phyloP scores from a whole-genome alignment of 2,329 filamentous ascomycete genomes.

The Aspergillus novoparasiticus region DNA sequence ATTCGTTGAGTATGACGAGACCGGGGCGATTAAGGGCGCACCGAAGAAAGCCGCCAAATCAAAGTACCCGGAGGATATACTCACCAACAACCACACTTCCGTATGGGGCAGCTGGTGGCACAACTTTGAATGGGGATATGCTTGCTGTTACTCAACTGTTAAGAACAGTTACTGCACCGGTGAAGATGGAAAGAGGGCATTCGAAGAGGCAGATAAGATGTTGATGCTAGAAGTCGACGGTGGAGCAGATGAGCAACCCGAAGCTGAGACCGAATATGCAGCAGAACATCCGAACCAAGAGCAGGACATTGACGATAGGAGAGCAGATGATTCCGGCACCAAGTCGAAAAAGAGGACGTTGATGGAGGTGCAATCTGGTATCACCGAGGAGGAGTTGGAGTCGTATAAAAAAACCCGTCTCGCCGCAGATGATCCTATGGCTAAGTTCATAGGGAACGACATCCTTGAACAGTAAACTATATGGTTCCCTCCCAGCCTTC shows the following conservation, averaged over 20 bases:
- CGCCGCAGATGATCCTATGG: constrained; percentile 83
- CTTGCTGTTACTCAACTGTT: constrained; percentile 88
- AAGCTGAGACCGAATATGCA: constrained; percentile 20
- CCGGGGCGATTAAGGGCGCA: constrained; percentile 84
- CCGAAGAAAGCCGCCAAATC: constrained; percentile 76
- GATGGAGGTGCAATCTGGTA: constrained; percentile 75
- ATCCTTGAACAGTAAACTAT: constrained; percentile 54
- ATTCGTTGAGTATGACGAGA: constrained; percentile 93
- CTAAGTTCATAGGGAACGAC: constrained; percentile 74
- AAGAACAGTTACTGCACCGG: constrained; percentile 99
- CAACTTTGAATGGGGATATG: constrained; percentile 92
- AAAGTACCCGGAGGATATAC: constrained; percentile 87
- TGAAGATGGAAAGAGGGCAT: constrained; percentile 79
- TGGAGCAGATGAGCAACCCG: constrained; percentile 15
- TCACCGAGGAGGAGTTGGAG: constrained; percentile 84
- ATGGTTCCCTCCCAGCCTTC: neutral
- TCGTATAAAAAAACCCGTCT: constrained; percentile 76
- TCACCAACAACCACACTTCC: constrained; percentile 86
- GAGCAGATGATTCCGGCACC: constrained; percentile 34
- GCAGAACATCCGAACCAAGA: constrained; percentile 26
- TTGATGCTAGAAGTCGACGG: constrained; percentile 44
- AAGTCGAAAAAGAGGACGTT: constrained; percentile 70
- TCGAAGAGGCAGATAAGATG: constrained; percentile 72
- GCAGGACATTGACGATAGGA: constrained; percentile 30
- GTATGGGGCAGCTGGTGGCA: constrained; percentile 99